phyloP scores from a whole-genome alignment of 306 rosid genomes.

The Lotus japonicus region DNA sequence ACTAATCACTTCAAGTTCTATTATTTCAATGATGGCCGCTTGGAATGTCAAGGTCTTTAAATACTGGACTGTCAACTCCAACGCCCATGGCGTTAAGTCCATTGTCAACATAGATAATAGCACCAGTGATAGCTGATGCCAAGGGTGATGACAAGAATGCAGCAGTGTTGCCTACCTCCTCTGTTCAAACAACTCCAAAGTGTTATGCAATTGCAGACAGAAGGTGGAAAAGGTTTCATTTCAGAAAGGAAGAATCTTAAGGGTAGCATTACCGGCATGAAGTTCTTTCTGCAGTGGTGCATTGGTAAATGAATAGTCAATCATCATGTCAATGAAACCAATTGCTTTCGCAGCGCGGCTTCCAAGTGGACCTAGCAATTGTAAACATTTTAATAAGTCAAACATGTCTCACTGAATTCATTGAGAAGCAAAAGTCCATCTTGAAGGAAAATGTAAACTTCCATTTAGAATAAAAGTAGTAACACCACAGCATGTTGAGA shows the following conservation, averaged over 20 bases:
- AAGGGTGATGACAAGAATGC: slow-evolving; percentile 87
- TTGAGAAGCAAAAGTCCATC: not conserved
- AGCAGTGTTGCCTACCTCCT: slow-evolving; percentile 82
- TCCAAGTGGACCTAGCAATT: slow-evolving; percentile 70
- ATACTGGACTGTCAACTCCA: slow-evolving; percentile 65
- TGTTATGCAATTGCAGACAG: not conserved
- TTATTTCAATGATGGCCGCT: slow-evolving; percentile 31
- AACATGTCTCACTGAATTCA: not conserved
- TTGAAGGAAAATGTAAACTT: no score
- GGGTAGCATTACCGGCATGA: slow-evolving; percentile 60
- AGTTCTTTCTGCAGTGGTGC: slow-evolving; percentile 90
- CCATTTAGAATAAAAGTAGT: no score
- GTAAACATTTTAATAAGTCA: not conserved
- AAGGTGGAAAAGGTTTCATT: not conserved
- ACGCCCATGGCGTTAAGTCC: slow-evolving; percentile 94
- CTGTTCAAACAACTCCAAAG: slow-evolving; percentile 40
- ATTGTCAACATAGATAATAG: slow-evolving; percentile 80
- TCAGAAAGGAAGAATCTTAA: slow-evolving; percentile 4
- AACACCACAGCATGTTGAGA: no score
- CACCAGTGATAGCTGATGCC: slow-evolving; percentile 92
- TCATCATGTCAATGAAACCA: slow-evolving; percentile 97
- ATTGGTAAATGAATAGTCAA: slow-evolving; percentile 76
- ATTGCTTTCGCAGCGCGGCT: slow-evolving; percentile 99
- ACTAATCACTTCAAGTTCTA: not conserved
- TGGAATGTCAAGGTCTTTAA: slow-evolving; percentile 39